Conservation (phyloP, 1,284 basidiomycete species). For the Fomitopsis schrenkii region DNA sequence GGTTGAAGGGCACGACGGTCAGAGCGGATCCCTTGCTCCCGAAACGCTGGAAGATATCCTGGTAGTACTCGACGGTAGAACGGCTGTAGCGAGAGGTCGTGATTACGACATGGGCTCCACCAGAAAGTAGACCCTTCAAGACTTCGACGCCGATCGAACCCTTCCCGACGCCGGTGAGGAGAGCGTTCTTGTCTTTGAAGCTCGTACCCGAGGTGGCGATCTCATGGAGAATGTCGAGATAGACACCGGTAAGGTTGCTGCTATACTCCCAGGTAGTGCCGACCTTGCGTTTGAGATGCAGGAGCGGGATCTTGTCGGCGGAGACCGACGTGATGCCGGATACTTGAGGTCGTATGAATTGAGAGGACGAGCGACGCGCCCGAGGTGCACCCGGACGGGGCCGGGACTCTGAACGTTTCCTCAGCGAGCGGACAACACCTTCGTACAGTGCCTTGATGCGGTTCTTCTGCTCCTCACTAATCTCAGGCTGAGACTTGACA, state of each 20-base stretch:
- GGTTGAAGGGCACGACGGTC: slow-evolving; percentile 98
- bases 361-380: slow-evolving; percentile 84
- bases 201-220: slow-evolving; percentile 98
- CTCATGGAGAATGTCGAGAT: slow-evolving; percentile 95
- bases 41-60: slow-evolving; percentile 94
- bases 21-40: slow-evolving; percentile 94
- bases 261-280: slow-evolving; percentile 95
- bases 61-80: slow-evolving; percentile 96
- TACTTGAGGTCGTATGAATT: slow-evolving; percentile 90
- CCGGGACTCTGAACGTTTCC: slow-evolving; percentile 58
- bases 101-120: slow-evolving; percentile 94
- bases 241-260: slow-evolving; percentile 92
- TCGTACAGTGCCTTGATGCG: slow-evolving; percentile 97
- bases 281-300: slow-evolving; percentile 98
- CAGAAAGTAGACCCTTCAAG: slow-evolving; percentile 93
- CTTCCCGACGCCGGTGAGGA: slow-evolving; percentile 96
- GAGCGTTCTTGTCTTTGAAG: slow-evolving; percentile 98
- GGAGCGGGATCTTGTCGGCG: slow-evolving; percentile 88
- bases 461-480: slow-evolving; percentile 95
- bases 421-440: slow-evolving; percentile 84
- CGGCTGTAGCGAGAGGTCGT: slow-evolving; percentile 96
- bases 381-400: slow-evolving; percentile 53
- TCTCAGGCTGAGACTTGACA: slow-evolving; percentile 94
- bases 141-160: slow-evolving; percentile 98
- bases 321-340: slow-evolving; percentile 75